phyloP scores from a whole-genome alignment of 495 filamentous ascomycete genomes.

The Tuber indicum region DNA sequence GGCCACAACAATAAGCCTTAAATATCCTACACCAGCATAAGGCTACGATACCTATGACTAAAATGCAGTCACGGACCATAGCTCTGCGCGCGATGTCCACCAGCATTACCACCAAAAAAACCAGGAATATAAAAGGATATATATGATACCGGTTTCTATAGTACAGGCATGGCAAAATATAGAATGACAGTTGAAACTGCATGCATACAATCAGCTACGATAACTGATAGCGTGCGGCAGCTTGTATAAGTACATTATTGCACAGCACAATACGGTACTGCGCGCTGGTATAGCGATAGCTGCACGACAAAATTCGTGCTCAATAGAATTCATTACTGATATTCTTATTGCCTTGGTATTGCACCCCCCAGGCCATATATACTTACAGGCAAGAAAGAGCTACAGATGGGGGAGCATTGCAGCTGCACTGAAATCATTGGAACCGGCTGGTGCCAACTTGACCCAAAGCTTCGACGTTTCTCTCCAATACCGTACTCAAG shows the following conservation, averaged over 20 bases:
- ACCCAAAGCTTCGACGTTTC: neutral
- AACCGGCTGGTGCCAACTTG: neutral
- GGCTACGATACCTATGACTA: neutral
- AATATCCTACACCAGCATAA: neutral
- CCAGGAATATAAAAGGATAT: neutral
- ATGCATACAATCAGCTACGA: neutral
- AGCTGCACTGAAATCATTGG: neutral
- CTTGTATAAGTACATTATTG: neutral
- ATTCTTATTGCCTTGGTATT: neutral
- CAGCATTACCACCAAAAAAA: neutral
- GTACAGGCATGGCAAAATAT: neutral
- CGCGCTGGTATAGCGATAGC: neutral
- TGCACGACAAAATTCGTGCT: neutral
- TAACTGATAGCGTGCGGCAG: neutral
- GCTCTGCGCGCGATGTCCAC: neutral
- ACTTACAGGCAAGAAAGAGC: neutral
- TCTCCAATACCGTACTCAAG: neutral
- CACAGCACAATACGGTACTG: neutral
- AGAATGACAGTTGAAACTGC: neutral
- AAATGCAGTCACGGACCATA: neutral
- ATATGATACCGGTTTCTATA: neutral
- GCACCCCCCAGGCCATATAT: neutral
- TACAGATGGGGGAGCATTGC: neutral
- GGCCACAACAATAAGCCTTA: neutral
- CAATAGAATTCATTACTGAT: neutral